phyloP scores from a whole-genome alignment of 1,284 basidiomycete species.

The Sanghuangporus baumii region DNA sequence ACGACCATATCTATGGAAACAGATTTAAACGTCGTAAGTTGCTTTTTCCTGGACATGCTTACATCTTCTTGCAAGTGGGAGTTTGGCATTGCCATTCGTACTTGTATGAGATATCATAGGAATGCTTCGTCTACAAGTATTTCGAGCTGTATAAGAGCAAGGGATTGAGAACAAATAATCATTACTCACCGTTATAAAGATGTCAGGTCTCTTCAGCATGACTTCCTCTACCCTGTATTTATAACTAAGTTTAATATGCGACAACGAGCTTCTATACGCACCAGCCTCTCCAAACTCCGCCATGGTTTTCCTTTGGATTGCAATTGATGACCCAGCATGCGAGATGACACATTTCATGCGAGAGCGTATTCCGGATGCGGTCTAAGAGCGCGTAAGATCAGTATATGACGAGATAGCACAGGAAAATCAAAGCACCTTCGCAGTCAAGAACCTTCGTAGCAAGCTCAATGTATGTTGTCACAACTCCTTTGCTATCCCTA shows the following conservation, averaged over 20 bases:
- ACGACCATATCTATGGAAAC: slow-evolving; percentile 57
- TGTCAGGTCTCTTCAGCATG: slow-evolving; percentile 56
- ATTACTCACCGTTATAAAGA: slow-evolving; percentile 60
- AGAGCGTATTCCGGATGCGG: slow-evolving; percentile 70
- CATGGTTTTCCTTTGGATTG: slow-evolving; percentile 63
- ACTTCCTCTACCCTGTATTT: slow-evolving; percentile 54
- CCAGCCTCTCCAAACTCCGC: slow-evolving; percentile 66
- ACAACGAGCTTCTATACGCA: slow-evolving; percentile 27
- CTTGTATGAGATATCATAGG: slow-evolving; percentile 73
- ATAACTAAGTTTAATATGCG: neutral
- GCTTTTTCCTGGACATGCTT: slow-evolving; percentile 20
- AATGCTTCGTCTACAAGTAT: slow-evolving; percentile 54
- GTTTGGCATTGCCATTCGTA: slow-evolving; percentile 70
- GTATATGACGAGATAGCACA: neutral
- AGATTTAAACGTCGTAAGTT: neutral
- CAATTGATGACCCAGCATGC: slow-evolving; percentile 76
- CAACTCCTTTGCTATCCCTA: slow-evolving; percentile 46
- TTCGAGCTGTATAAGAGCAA: slow-evolving; percentile 1
- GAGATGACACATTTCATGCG: slow-evolving; percentile 86
- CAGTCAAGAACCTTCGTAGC: slow-evolving; percentile 74
- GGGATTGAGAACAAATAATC: neutral
- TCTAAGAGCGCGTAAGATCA: slow-evolving; percentile 34
- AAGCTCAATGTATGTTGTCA: slow-evolving; percentile 62
- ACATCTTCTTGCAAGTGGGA: slow-evolving; percentile 57
- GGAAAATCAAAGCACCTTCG: slow-evolving; percentile 41